Evolutionary conservation across 164 flowering plant species (phyloP), one percentile per base, ranked within the genome.

Genomic region (Vitis amurensis): DNA sequence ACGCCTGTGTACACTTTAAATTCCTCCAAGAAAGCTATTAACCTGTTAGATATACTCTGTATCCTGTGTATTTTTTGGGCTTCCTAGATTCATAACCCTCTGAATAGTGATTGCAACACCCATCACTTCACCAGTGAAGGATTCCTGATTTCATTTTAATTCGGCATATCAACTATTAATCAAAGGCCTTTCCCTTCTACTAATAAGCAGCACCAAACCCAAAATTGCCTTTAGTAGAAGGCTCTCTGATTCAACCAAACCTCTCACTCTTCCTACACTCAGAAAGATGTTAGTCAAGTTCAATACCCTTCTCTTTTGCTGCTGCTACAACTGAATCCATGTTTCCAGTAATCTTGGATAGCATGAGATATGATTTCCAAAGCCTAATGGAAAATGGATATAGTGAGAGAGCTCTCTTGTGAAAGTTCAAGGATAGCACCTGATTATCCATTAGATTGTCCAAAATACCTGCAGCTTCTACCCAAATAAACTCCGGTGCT

Each of bases 401-500:
- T 6, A 80, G 87, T 0, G 78, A 76, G 50, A 90, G 50, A 65
- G 90, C 97, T 72, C 77, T 78, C 70, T 70, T 79, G 68, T 82
- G 83, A 61, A 91, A 91, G 44, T 75, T 84, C 71, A 83, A 87
- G 5, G 71, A 78, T 11, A 89, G 71, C n/a, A 48, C 72, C 53
- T 75, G 79, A 19, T 61, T 31, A 55, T 76, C 85, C 4, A 68
- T 59, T 44, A 84, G 66, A 48, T 74, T 74, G 37, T 76, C 63
- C 77, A 91, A 77, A 62, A 87, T 62, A 16, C 55, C 78, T 3
- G 88, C 89, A 14, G 85, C 86, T 78, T 91, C 91, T 9, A 83
- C 82, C 96, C 97, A 94, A 48, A 76, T 71, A 70, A 57, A 66
- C 74, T 94, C 97, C 2, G 97, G 91, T 9, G 93, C 86, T 8